Evolutionary conservation across 2,329 filamentous ascomycete species (phyloP).

Genomic region (Conoideocrella luteorostrata): DNA sequence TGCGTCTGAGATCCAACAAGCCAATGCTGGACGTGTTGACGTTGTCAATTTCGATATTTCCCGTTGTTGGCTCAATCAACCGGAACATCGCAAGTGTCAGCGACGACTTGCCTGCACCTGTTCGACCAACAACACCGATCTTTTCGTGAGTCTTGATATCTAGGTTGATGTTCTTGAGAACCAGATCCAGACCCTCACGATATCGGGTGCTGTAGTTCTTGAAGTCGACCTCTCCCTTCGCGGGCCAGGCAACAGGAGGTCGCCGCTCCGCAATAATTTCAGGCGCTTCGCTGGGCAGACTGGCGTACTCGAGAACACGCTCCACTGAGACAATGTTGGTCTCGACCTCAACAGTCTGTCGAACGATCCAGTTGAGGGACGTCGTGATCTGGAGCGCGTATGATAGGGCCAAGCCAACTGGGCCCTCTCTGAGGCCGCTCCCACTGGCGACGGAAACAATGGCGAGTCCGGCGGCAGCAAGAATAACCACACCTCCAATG

Average conservation of each 20-base stretch:
- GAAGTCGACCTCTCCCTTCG: conserved; percentile 81
- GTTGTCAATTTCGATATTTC: conserved; percentile 81
- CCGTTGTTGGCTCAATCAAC: conserved; percentile 81
- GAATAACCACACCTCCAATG: conserved; percentile 88
- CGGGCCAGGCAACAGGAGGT: conserved; percentile 86
- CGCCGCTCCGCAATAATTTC: conserved; percentile 86
- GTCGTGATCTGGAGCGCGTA: conserved; percentile 96
- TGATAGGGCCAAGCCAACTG: conserved; percentile 91
- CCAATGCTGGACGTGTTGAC: conserved; percentile 89
- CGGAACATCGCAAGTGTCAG: conserved; percentile 89
- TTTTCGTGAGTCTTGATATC: conserved; percentile 96
- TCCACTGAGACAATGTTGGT: conserved; percentile 99
- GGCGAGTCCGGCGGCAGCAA: conserved; percentile 75
- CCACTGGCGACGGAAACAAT: conserved; percentile 71
- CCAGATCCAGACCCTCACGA: conserved; percentile 79
- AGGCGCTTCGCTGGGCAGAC: conserved; percentile 84
- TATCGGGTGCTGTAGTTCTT: conserved; percentile 93
- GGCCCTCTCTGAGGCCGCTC: conserved; percentile 58
- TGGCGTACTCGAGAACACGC: conserved; percentile 91
- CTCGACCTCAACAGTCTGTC: conserved; percentile 98
- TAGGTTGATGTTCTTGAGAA: conserved; percentile 86
- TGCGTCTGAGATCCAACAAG: conserved; percentile 76
- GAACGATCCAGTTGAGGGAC: conserved; percentile 97
- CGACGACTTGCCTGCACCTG: conserved; percentile 92
- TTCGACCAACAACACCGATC: conserved; percentile 94